Conservation (phyloP, 345 rosid species). For the Trapa bicornis region DNA sequence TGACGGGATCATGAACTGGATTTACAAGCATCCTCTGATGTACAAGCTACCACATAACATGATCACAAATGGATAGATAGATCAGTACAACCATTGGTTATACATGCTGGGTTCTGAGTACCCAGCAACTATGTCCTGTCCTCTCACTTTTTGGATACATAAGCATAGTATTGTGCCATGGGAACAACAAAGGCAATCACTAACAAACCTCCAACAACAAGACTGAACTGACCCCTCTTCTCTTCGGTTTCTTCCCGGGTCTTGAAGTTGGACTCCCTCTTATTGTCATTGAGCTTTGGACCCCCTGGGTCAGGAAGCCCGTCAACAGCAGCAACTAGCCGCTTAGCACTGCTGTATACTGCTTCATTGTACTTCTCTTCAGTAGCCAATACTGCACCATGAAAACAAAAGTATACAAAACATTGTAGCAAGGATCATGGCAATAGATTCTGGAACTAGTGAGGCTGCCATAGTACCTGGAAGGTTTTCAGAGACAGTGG, state of each 20-base stretch:
- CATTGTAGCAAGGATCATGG: no score
- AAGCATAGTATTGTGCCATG: slow-evolving; percentile 93
- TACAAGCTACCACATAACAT: not conserved
- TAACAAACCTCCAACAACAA: slow-evolving; percentile 85
- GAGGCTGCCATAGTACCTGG: slow-evolving; percentile 39
- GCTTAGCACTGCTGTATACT: slow-evolving; percentile 57
- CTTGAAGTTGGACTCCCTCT: slow-evolving; percentile 85
- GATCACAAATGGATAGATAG: not conserved
- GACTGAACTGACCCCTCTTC: slow-evolving; percentile 90
- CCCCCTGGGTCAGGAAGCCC: slow-evolving; percentile 95
- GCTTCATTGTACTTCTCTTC: slow-evolving; percentile 98
- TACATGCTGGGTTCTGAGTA: not conserved
- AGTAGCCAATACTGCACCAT: slow-evolving; percentile 70
- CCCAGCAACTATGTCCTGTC: not conserved
- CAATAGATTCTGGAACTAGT: no score
- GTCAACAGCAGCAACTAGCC: slow-evolving; percentile 86
- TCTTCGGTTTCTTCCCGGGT: slow-evolving; percentile 87
- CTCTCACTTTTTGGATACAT: slow-evolving; percentile 64
- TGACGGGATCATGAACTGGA: not conserved
- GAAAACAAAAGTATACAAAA: not conserved
- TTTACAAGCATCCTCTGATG: not conserved
- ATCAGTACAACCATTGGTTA: not conserved
- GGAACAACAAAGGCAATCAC: slow-evolving; percentile 93
- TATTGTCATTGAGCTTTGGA: slow-evolving; percentile 52
- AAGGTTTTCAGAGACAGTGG: slow-evolving; percentile 84